Percentiles rank a stretch among this genome's conserved stretches.
phyloP scores from a whole-genome alignment of 1,284 basidiomycete genomes.

The Phellopilus nigrolimitatus region DNA sequence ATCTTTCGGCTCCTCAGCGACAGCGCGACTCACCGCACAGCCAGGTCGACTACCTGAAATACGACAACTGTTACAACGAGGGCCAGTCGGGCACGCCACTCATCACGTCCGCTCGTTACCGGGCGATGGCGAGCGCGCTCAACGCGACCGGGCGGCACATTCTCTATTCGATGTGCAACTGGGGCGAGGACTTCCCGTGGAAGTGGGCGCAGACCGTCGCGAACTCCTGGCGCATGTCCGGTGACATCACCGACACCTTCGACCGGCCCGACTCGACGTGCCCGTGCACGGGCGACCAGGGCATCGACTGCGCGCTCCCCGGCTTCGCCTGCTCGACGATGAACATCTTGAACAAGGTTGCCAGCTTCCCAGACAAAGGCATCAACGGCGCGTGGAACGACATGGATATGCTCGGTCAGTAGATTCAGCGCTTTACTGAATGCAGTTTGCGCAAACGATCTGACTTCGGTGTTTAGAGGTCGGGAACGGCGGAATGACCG shows the following conservation, averaged over 20 bases:
- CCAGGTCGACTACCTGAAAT: constrained; percentile 31
- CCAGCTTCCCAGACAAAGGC: constrained; percentile 37
- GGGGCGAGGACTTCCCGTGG: constrained; percentile 43
- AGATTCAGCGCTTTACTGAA: not conserved
- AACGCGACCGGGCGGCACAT: constrained; percentile 43
- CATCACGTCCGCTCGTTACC: constrained; percentile 40
- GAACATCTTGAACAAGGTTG: constrained; percentile 37
- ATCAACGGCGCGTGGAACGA: constrained; percentile 39
- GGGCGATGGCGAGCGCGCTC: constrained; percentile 38
- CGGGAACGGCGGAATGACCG: constrained; percentile 40
- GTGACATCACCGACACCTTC: constrained; percentile 39
- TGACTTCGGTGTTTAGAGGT: constrained; percentile 28
- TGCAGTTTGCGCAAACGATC: not conserved
- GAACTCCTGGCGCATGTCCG: constrained; percentile 44
- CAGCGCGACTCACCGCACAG: constrained; percentile 18
- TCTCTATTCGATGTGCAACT: constrained; percentile 45
- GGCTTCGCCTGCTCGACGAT: constrained; percentile 36
- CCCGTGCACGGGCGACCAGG: constrained; percentile 32
- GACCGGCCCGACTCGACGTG: constrained; percentile 39
- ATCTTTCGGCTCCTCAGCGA: not conserved
- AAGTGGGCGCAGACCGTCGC: constrained; percentile 43
- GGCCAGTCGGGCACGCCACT: constrained; percentile 38
- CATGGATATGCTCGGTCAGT: constrained; percentile 37
- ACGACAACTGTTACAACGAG: constrained; percentile 44
- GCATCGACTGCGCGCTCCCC: constrained; percentile 38